Percentiles rank a stretch among this genome's conserved stretches.
Conservation (phyloP, 345 rosid species). For the Durio zibethinus region DNA sequence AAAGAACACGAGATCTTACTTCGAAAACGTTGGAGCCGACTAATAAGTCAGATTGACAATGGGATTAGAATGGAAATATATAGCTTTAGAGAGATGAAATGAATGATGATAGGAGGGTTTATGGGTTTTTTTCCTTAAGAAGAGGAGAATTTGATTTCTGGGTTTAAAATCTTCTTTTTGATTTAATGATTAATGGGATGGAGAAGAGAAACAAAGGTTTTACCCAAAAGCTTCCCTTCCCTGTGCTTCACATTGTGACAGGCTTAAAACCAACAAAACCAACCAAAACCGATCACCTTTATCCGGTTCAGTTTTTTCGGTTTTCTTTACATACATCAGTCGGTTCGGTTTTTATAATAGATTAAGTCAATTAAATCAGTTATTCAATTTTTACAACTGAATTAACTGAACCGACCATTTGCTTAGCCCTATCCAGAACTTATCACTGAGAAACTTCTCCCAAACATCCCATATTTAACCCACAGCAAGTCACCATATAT, state of each 20-base stretch:
- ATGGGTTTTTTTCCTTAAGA: not conserved
- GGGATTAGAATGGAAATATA: not conserved
- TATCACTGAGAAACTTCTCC: not conserved
- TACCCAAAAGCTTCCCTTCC: not conserved
- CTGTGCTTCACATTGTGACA: not conserved
- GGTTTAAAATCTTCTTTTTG: not conserved
- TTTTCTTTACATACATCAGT: no score
- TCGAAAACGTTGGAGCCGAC: not conserved
- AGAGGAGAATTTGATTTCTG: not conserved
- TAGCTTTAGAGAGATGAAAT: not conserved
- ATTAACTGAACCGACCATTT: no score
- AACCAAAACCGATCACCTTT: no score
- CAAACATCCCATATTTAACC: not conserved
- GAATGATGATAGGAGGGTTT: not conserved
- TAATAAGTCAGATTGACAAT: not conserved
- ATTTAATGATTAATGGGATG: no score
- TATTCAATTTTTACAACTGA: no score
- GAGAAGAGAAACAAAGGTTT: not conserved
- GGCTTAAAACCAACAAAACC: no score
- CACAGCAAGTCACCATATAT: not conserved
- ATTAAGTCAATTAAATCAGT: no score
- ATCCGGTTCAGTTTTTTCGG: no score
- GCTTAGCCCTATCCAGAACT: no score
- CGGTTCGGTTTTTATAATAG: no score
- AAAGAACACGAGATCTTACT: not conserved